Evolutionary conservation across 2,329 filamentous ascomycete species (phyloP).

Genomic region (Amylocarpus encephaloides): DNA sequence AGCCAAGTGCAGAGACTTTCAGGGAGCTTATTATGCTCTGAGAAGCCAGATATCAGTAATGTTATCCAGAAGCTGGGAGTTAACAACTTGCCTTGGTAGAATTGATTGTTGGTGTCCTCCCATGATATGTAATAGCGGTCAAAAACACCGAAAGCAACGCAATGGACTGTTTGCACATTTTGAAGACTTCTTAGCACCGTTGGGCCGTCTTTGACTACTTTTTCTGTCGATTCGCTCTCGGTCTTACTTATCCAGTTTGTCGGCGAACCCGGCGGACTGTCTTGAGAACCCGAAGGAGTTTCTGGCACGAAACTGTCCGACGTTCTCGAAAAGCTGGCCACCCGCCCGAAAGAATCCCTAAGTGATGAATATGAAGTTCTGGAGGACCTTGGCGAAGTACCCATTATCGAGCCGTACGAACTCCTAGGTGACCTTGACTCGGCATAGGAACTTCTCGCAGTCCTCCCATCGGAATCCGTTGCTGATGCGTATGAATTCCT

Average conservation of each 20-base stretch:
- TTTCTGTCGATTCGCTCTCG: not conserved
- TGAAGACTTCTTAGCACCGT: constrained; percentile 10
- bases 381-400: constrained; percentile 1
- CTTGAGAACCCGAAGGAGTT: constrained; percentile 3
- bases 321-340: constrained; percentile 21
- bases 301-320: constrained; percentile 9
- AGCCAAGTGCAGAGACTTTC: constrained; percentile 14
- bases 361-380: constrained; percentile 32
- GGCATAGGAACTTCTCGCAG: constrained; percentile 10
- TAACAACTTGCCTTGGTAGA: constrained; percentile 16
- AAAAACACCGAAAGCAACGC: constrained; percentile 21
- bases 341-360: constrained; percentile 30
- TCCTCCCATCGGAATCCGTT: constrained; percentile 8
- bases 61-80: not conserved
- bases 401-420: constrained; percentile 10
- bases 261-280: constrained; percentile 1
- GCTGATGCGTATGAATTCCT: constrained; percentile 13
- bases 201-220: constrained; percentile 13
- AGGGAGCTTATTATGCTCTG: constrained; percentile 12
- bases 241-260: not conserved
- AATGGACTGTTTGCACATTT: constrained; percentile 16
- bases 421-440: not conserved
- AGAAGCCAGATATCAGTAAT: not conserved
- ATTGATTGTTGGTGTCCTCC: constrained; percentile 17
- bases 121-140: constrained; percentile 22